phyloP scores from a whole-genome alignment of 345 rosid genomes.

The Hypericum perforatum region DNA sequence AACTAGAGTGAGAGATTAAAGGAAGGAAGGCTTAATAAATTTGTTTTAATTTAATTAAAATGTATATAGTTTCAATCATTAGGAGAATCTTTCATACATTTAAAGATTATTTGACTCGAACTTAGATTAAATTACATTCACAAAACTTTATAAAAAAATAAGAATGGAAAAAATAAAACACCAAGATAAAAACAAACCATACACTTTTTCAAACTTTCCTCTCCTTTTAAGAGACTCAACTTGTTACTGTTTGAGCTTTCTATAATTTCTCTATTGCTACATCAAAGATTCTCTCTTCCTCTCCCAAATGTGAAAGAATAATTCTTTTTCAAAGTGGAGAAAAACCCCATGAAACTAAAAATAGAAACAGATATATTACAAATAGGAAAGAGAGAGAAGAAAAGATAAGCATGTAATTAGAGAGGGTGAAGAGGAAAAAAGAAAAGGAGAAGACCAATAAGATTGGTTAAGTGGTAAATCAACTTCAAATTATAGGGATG shows the following conservation, averaged over 20 bases:
- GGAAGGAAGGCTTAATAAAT: conserved; percentile 22
- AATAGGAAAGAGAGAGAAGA: not conserved
- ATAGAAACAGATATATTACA: not conserved
- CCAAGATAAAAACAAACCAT: conserved; percentile 53
- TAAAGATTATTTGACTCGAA: no score
- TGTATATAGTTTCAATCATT: no score
- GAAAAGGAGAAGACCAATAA: no score
- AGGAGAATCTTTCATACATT: no score
- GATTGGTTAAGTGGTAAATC: no score
- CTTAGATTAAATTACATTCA: no score
- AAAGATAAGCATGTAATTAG: conserved; percentile 25
- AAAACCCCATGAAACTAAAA: no score
- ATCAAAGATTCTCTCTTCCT: conserved; percentile 40
- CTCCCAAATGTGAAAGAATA: conserved; percentile 31
- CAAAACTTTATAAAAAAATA: no score
- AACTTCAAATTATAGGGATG: no score
- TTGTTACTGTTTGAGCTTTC: conserved; percentile 18
- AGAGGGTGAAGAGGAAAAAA: conserved; percentile 36
- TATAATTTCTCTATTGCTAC: conserved; percentile 40
- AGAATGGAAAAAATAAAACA: conserved; percentile 13
- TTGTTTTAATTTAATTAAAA: no score
- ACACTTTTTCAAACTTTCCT: conserved; percentile 46
- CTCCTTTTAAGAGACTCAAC: conserved; percentile 35
- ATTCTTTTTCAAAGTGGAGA: no score
- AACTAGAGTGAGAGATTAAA: not conserved